phyloP scores from a whole-genome alignment of 2,329 filamentous ascomycete species.

The Harringtonia aguacate region DNA sequence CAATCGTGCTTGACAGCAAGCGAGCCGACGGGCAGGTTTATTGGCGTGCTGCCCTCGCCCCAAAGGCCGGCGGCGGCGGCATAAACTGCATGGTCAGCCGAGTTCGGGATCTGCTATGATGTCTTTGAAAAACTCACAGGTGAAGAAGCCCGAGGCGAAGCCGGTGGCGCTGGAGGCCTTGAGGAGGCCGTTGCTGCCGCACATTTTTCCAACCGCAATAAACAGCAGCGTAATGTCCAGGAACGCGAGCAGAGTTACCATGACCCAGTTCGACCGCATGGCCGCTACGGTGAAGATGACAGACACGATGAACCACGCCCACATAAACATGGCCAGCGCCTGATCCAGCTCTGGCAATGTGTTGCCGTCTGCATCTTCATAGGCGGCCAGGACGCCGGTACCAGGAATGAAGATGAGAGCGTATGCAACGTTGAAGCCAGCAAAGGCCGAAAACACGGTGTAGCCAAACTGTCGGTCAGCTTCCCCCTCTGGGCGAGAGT shows the following conservation, averaged over 20 bases:
- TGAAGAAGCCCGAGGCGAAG: slow-evolving; percentile 6
- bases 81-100: slow-evolving; percentile 4
- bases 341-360: slow-evolving; percentile 32
- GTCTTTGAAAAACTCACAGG: slow-evolving; percentile 6
- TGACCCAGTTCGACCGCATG: slow-evolving; percentile 6
- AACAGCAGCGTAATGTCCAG: slow-evolving; percentile 8
- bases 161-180: slow-evolving; percentile 6
- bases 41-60: slow-evolving; percentile 7
- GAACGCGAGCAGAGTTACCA: slow-evolving; percentile 8
- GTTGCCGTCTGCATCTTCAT: slow-evolving; percentile 18
- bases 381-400: slow-evolving; percentile 47
- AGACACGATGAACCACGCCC: slow-evolving; percentile 78
- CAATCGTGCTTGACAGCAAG: slow-evolving; percentile 7
- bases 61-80: slow-evolving; percentile 9
- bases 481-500: background rate
- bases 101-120: background rate
- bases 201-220: slow-evolving; percentile 7
- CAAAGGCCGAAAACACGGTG: slow-evolving; percentile 69
- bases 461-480: slow-evolving; percentile 48
- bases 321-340: slow-evolving; percentile 63
- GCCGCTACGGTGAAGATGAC: slow-evolving; percentile 39
- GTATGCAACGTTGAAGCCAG: slow-evolving; percentile 73
- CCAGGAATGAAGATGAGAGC: slow-evolving; percentile 60
- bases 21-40: slow-evolving; percentile 10
- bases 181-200: background rate